Base-by-base conservation (phyloP, 495 filamentous ascomycete genomes). In the Trichoderma gamsii region DNA sequence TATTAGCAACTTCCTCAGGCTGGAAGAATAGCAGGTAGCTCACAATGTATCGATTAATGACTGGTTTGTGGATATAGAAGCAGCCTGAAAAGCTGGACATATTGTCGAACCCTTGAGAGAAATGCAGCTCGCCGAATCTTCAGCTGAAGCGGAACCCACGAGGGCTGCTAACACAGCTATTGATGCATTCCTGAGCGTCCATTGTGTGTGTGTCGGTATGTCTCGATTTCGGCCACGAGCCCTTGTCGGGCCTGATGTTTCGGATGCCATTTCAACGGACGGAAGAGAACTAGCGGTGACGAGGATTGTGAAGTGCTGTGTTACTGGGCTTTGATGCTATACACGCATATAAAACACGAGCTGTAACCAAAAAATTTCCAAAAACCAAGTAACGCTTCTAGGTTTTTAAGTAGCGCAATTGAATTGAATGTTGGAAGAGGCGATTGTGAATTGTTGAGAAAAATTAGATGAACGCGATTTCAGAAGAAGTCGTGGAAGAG, bases 61-160 rank as follows among this genome's bases (percentile, higher is more conserved):
- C 46, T 77, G 79, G 74, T 86, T 85, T 52, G 88, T 94, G 41
- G 92, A 94, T 51, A 99, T 86, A 4, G 90, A 95, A 2, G 96
- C 87, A 44, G 84, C 76, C 73, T 86, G 87, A 76, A 96, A 99
- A 38, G 94, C 93, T 67, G 90, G 81, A 79, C 96, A 99, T 67
- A 84, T 80, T 25, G 85, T 91, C 29, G 96, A 97, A 51, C 84
- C 88, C 56, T 85, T 78, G 35, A 99, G 85, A 23, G 94, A 86
- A 67, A 99, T 87, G 74, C 96, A 99, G 21, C 63, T 27, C 4
- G 8, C 66, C 7, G 66, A 61, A 27, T 32, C 35, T 41, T 64
- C n/a, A 18, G 52, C 67, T 41, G 38, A 9, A n/a, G 67, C 38
- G 8, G 65, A 11, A 9, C 44, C 43, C 23, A 38, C 32, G 9